Evolutionary conservation across 1,284 basidiomycete genomes (phyloP), one percentile per base, ranked within the genome.

Genomic region (Cryptococcus jaspeensis): DNA sequence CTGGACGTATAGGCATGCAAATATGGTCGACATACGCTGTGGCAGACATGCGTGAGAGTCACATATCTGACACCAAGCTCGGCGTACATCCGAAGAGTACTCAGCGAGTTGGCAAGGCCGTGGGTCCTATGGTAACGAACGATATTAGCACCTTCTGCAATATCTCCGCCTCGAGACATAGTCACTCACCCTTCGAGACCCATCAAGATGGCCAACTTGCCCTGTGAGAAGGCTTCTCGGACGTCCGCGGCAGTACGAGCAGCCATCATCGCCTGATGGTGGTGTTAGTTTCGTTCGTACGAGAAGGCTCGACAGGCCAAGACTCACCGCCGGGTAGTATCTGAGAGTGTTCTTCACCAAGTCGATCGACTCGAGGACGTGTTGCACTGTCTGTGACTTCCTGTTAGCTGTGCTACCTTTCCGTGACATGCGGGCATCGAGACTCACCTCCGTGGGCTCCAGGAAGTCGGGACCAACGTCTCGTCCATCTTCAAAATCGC

Each of bases 361-460:
- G 66, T 93, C 91, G 56, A 93, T 89, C 70, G 92, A 89, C 72
- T 93, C 91, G n/a, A 94, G 78, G 0, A 90, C 91, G 69, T 92
- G 90, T 47, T 90, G 88, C 45, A 43, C 66, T 35, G 18, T 53
- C 58, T 65, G 57, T 23, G 42, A 53, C n/a, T 36, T 4, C 5
- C 4, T 20, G 38, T 37, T 16, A 37, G 36, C 39, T 12, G 16
- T 36, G 28, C 9, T 5, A 32, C 4, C 9, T 4, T 32, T 4
- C 9, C 5, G 28, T 32, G 28, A 32, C 28, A 5, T 32, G 3
- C n/a, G 15, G 11, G 9, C 45, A 49, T 28, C 9, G 16, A 18
- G 32, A n/a, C 87, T 87, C 81, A 50, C 89, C 87, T 60, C 83
- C 79, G 83, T 86, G 86, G 4, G 83, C 84, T 11, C 86, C 76